Base-by-base conservation (phyloP, 768 basidiomycete genomes). In the Termitomyces sp. region DNA sequence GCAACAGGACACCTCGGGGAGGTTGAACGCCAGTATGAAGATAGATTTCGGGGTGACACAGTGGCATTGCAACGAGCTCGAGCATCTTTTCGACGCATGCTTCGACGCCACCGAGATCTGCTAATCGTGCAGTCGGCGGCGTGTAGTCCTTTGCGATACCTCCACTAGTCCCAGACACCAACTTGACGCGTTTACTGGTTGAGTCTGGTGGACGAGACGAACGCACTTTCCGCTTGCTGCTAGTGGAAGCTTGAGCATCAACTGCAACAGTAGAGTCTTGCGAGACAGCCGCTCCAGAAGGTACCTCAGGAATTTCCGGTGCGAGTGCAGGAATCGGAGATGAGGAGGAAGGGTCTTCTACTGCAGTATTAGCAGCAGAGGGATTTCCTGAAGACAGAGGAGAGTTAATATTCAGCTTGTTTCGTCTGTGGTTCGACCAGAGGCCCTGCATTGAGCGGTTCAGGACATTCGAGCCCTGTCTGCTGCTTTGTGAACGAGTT, bases 41-140 rank as follows among this genome's bases (percentile, higher is more conserved):
- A 71, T 98, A 98, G 7, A 99, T 84, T 68, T 99, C 97, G 0
- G 97, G 97, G 71, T 98, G 95, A 51, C 86, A 85, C 1, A 99
- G 72, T 0, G 97, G 97, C 83, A 98, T 88, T 1, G 91, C 93
- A 14, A 98, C 93, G n/a, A 96, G 84, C 64, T 98, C 95, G 37
- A 97, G 81, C 76, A 98, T 83, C 68, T 94, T 94, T 66, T 96
- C 93, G 15, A 98, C 79, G 59, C 88, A 94, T 14, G 76, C 64
- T 54, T 90, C 87, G 5, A 98, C 80, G 9, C 96, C 97, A 14
- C 95, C 97, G 0, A 98, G 78, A 62, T 93, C 88, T 1, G 91
- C 83, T 4, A 98, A 73, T 9, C 91, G 80, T 0, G 88, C 82
- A 1, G 80, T 68, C 0, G 95, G 93, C 0, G 93, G 88, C 2